Evolutionary conservation across 2,329 filamentous ascomycete genomes (phyloP).

Genomic region (Microcera coccophila): DNA sequence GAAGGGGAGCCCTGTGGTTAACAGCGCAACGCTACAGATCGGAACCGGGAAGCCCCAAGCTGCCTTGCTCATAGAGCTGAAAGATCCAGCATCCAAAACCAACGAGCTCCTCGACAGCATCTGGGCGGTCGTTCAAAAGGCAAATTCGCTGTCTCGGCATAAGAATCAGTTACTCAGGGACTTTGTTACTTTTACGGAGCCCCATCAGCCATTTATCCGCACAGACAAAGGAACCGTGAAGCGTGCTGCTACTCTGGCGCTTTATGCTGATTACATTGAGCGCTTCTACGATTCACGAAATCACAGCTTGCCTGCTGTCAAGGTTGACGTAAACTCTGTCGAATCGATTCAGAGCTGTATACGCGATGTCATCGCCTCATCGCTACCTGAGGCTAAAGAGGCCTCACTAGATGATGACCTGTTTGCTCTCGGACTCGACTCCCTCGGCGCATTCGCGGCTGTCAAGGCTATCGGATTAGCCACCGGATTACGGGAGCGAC

Average conservation of each 20-base stretch:
- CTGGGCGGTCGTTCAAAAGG: constrained; percentile 41
- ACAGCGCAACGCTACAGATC: too few species aligned
- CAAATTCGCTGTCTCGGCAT: constrained; percentile 38
- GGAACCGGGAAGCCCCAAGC: constrained; percentile 27
- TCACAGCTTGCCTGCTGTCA: constrained; percentile 11
- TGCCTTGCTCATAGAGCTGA: constrained; percentile 27
- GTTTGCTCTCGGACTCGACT: constrained; percentile 31
- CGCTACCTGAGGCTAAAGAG: constrained; percentile 14
- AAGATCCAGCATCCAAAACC: constrained; percentile 16
- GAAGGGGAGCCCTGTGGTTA: too few species aligned
- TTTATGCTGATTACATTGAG: constrained; percentile 46
- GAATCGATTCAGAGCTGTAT: constrained; percentile 19
- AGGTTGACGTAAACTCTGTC: constrained; percentile 19
- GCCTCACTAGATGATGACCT: constrained; percentile 22
- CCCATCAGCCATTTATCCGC: constrained; percentile 40
- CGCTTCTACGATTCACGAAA: constrained; percentile 36
- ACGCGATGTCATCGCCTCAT: constrained; percentile 16
- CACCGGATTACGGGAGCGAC: constrained; percentile 25
- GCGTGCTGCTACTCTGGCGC: constrained; percentile 35
- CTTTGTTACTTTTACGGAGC: constrained; percentile 39
- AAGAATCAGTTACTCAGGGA: constrained; percentile 41
- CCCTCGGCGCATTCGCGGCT: constrained; percentile 27
- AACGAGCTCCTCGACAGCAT: constrained; percentile 38
- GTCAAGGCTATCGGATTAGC: constrained; percentile 31
- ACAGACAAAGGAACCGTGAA: constrained; percentile 46